Evolutionary conservation across 164 flowering plant genomes (phyloP).

Genomic region (Magnolia sinica): DNA sequence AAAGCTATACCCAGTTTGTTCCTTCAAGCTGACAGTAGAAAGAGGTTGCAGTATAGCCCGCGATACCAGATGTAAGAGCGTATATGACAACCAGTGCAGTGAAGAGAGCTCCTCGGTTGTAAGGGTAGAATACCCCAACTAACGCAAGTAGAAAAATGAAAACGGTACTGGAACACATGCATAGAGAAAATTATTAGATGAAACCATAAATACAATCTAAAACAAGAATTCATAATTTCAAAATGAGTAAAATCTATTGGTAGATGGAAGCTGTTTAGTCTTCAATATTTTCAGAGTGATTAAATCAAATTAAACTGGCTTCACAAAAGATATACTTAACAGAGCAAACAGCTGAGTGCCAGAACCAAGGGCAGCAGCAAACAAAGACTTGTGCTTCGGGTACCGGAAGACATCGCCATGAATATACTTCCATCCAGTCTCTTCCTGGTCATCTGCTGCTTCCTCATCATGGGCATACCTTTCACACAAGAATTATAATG

Average conservation of each 20-base stretch:
- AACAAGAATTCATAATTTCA: neutral
- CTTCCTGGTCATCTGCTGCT: constrained; percentile 40
- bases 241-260: neutral
- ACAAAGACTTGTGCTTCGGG: constrained; percentile 37
- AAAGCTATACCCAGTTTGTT: constrained; percentile 32
- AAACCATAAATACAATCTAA: neutral
- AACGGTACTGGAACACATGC: constrained; percentile 27
- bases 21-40: constrained; percentile 45
- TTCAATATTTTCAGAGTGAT: neutral
- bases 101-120: constrained; percentile 42
- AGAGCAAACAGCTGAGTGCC: constrained; percentile 39
- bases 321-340: constrained; percentile 18
- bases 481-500: neutral
- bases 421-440: constrained; percentile 46
- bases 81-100: constrained; percentile 43
- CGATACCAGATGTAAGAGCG: constrained; percentile 43
- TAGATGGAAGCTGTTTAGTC: neutral
- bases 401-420: constrained; percentile 46
- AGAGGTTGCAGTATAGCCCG: constrained; percentile 39
- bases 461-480: constrained; percentile 47
- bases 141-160: constrained; percentile 38
- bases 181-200: neutral
- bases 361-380: constrained; percentile 43
- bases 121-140: constrained; percentile 44
- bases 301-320: neutral